These are phyloP conservation scores for Fraxinus latifolia DNA, from an alignment of 305 asterid genomes.

Conservation along the genomic window DNA sequence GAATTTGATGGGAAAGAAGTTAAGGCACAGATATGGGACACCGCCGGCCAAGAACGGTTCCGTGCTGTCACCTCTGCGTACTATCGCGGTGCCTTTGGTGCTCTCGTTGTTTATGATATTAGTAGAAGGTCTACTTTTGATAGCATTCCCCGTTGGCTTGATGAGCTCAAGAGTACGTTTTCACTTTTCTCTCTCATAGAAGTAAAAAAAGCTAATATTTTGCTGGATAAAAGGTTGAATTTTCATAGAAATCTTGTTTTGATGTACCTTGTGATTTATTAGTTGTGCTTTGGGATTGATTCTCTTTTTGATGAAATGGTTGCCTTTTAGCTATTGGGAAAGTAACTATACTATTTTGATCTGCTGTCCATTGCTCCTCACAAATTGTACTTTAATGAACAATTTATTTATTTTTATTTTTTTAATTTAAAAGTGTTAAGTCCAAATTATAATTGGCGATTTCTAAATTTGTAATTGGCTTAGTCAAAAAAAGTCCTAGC, in stretches of 20 bases:
- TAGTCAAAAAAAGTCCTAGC: too few relatives aligned
- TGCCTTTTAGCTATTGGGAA: background rate
- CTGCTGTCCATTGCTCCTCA: background rate
- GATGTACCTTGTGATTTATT: background rate
- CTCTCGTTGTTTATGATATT: constrained; percentile 74
- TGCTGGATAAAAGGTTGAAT: background rate
- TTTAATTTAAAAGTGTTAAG: too few relatives aligned
- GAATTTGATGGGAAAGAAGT: constrained; percentile 74
- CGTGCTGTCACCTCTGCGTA: constrained; percentile 86
- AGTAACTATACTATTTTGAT: background rate
- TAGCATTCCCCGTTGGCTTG: constrained; percentile 71
- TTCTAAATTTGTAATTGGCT: too few relatives aligned
- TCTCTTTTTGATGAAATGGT: background rate
- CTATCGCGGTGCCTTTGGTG: constrained; percentile 81
- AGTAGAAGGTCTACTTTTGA: constrained; percentile 62
- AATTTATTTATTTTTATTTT: too few relatives aligned
- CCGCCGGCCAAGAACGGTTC: constrained; percentile 82
- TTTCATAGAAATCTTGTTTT: background rate
- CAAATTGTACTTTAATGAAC: background rate
- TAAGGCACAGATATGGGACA: constrained; percentile 88
- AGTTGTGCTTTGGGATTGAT: background rate
- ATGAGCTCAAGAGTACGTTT: constrained; percentile 63
- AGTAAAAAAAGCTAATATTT: background rate
- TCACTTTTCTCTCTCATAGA: background rate
- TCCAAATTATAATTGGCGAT: too few relatives aligned